These are phyloP conservation scores for Thoreauomyces humboldtii DNA, from an alignment of 192 early-diverging fungal species.

Conservation along the genomic window DNA sequence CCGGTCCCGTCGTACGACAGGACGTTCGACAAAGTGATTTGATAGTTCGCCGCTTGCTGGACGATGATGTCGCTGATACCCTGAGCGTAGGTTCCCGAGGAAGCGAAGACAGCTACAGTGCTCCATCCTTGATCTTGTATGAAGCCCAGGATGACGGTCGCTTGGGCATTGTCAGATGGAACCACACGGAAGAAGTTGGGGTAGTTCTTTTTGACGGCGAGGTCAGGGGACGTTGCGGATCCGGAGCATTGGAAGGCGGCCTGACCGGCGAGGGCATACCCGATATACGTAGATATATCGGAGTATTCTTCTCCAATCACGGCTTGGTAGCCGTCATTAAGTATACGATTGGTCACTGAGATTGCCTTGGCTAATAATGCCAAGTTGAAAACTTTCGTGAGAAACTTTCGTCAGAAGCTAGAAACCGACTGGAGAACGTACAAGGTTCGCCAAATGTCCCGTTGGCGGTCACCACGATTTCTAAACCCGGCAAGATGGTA, in stretches of 20 bases:
- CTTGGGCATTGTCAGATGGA: slow-evolving; percentile 32
- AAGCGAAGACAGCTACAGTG: neutral
- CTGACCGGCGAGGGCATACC: neutral
- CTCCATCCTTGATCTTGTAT: slow-evolving; percentile 26
- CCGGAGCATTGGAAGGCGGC: slow-evolving; percentile 30
- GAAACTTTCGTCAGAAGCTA: no score
- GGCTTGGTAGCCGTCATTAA: neutral
- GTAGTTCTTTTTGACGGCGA: slow-evolving; percentile 27
- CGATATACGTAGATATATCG: neutral
- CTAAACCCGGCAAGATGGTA: no score
- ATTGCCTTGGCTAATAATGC: neutral
- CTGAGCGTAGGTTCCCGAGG: neutral
- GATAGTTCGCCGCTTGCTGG: neutral
- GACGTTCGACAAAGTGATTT: neutral
- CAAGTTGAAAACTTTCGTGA: no score
- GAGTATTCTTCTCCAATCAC: slow-evolving; percentile 9
- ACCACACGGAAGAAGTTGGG: slow-evolving; percentile 43
- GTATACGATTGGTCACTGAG: neutral
- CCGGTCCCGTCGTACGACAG: neutral
- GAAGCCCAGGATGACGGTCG: slow-evolving; percentile 26
- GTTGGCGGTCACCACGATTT: no score
- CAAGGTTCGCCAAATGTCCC: no score
- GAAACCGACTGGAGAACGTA: no score
- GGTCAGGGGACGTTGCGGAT: slow-evolving; percentile 26
- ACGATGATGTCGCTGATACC: slow-evolving; percentile 3